These are phyloP conservation scores for Talaromyces ruber DNA, from an alignment of 495 filamentous ascomycete species.

Conservation along the genomic window DNA sequence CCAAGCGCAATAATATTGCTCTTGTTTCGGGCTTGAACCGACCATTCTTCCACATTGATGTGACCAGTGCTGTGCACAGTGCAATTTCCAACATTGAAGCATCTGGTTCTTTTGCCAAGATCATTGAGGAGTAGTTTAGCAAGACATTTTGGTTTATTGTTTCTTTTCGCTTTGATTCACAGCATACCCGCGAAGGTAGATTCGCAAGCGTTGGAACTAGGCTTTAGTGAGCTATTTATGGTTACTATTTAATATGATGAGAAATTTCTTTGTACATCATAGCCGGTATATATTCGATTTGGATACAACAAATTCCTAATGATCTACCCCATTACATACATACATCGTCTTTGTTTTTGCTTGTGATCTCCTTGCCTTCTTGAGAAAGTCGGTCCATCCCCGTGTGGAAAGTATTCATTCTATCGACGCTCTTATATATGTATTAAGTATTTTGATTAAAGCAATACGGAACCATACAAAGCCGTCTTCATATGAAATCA, in stretches of 20 bases:
- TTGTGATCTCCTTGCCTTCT: too few species aligned
- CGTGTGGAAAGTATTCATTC: too few species aligned
- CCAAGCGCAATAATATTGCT: slow-evolving; percentile 39
- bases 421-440: too few species aligned
- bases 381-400: too few species aligned
- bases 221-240: background rate
- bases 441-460: too few species aligned
- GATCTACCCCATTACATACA: too few species aligned
- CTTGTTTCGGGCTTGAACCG: slow-evolving; percentile 77
- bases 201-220: background rate
- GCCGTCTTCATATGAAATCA: too few species aligned
- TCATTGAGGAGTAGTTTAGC: background rate
- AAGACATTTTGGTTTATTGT: background rate
- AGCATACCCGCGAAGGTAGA: background rate
- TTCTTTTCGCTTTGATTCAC: background rate
- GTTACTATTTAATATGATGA: background rate
- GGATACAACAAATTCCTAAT: background rate
- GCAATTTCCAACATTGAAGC: slow-evolving; percentile 70
- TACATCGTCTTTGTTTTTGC: too few species aligned
- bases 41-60: slow-evolving; percentile 90
- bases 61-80: slow-evolving; percentile 86
- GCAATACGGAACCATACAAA: too few species aligned
- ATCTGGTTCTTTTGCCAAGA: background rate
- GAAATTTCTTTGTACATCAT: background rate
- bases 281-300: background rate